Evolutionary conservation across 2,329 filamentous ascomycete genomes (phyloP).

Genomic region (Pseudopyrenochaeta lycopersici): DNA sequence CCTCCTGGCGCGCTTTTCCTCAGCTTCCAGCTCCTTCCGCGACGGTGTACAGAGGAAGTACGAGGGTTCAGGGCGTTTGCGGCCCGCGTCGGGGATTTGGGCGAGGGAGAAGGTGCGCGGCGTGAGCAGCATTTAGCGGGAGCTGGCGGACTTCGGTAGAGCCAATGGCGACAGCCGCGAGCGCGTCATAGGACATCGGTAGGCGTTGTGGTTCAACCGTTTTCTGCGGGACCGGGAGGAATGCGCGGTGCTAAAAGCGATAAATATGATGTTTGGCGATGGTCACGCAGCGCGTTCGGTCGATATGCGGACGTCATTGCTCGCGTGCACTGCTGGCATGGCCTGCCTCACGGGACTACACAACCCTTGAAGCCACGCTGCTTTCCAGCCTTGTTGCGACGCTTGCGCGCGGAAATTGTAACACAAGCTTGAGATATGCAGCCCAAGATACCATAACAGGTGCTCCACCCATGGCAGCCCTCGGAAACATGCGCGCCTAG

Average conservation of each 20-base stretch:
- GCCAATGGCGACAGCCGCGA: conserved; percentile 23
- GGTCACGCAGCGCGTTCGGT: not conserved
- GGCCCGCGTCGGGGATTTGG: conserved; percentile 46
- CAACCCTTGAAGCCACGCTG: not conserved
- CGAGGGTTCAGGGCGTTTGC: conserved; percentile 37
- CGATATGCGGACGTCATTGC: not conserved
- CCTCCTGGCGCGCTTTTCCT: conserved; percentile 42
- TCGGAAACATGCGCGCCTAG: not conserved
- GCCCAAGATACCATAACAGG: not conserved
- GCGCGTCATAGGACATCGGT: conserved; percentile 23
- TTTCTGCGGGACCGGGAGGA: not conserved
- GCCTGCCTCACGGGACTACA: not conserved
- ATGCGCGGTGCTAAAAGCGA: not conserved
- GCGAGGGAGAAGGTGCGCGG: conserved; percentile 51
- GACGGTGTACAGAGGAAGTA: conserved; percentile 46
- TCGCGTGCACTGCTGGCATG: conserved; percentile 1
- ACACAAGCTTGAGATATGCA: not conserved
- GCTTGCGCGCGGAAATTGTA: not conserved
- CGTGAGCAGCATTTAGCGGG: conserved; percentile 52
- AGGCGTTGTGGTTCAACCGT: conserved; percentile 13
- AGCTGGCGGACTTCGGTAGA: conserved; percentile 28
- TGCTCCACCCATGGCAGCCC: not conserved
- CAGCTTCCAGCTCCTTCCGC: conserved; percentile 43
- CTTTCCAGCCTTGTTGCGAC: too few relatives aligned
- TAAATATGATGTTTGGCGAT: not conserved